Evolutionary conservation across 345 rosid genomes (phyloP), one percentile per base, ranked within the genome.

Genomic region (Lepidium aucheri): DNA sequence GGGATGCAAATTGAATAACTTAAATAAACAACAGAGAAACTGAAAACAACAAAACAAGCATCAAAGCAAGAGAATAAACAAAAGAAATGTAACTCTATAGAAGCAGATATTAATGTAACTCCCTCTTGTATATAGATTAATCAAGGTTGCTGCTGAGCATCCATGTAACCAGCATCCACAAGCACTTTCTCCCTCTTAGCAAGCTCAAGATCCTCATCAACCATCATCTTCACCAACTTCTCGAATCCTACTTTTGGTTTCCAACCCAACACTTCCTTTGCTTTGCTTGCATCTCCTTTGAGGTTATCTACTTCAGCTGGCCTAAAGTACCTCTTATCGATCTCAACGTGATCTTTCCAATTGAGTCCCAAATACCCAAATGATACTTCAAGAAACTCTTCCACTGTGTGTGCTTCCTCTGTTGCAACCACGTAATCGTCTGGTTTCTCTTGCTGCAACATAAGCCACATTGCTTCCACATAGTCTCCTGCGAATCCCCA

Each of bases 401-500:
- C 86, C 60, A 90, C 97, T 2, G 94, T 81, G 40, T 90, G 98
- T 10, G 95, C 81, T 33, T 90, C 94, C 87, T 90, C 97, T 6
- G 97, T 93, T 2, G 97, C 98, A 10, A 90, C 97, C 50, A 93
- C 98, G 56, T 90, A 93, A 67, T 93, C 98, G 11, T 88, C 96
- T 0, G 97, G 85, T 78, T 86, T 84, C 76, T 88, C 97, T 46
- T 90, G 96, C 79, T 93, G 98, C 68, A 93, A 58, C 98, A 93
- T 93, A 89, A 93, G 28, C 97, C 97, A 93, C 98, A 93, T 90
- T n/a, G 98, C 98, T 77, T 93, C 96, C 32, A 90, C 97, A 24
- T 93, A 93, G 51, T 93, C 97, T 44, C 97, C 96, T 0, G 97
- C 98, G 34, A 93, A 93, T 0, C 98, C 97, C 97, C 98, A 93